Conservation (phyloP, 441 rosid genomes). For the Corymbia citriodora region DNA sequence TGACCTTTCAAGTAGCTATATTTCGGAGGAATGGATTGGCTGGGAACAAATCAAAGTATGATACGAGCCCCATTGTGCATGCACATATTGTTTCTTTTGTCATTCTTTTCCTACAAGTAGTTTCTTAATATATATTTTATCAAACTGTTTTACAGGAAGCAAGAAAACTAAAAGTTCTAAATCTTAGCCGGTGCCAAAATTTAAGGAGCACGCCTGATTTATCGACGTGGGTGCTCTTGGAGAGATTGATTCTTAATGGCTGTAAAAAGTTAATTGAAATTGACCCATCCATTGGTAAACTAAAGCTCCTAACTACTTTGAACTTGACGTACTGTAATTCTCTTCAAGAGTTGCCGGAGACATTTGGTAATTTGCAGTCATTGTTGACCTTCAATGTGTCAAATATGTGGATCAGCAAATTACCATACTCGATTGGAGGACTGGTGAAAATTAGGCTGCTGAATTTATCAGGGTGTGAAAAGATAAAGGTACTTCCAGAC, state of each 20-base stretch:
- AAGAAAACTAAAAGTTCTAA: background rate
- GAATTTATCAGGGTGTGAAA: too few species aligned
- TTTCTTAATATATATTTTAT: accelerated
- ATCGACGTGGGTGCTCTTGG: background rate
- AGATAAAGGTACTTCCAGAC: too few species aligned
- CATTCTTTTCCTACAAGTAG: accelerated
- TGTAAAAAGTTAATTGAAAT: accelerated
- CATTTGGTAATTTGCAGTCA: background rate
- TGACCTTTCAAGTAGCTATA: accelerated
- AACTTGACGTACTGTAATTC: accelerated
- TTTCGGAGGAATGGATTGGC: background rate
- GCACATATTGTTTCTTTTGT: background rate
- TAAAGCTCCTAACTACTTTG: background rate
- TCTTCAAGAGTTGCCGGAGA: background rate
- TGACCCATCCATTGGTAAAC: background rate
- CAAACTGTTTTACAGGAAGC: background rate
- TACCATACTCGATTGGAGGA: too few species aligned
- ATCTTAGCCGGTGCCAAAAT: accelerated
- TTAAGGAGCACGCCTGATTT: background rate
- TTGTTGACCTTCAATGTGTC: background rate
- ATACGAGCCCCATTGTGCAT: accelerated
- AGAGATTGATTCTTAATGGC: background rate
- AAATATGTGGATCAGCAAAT: accelerated
- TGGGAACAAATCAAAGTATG: background rate
- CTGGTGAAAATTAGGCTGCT: too few species aligned